These are phyloP conservation scores for Cladophialophora immunda DNA, from an alignment of 2,329 filamentous ascomycete species.

Conservation along the genomic window DNA sequence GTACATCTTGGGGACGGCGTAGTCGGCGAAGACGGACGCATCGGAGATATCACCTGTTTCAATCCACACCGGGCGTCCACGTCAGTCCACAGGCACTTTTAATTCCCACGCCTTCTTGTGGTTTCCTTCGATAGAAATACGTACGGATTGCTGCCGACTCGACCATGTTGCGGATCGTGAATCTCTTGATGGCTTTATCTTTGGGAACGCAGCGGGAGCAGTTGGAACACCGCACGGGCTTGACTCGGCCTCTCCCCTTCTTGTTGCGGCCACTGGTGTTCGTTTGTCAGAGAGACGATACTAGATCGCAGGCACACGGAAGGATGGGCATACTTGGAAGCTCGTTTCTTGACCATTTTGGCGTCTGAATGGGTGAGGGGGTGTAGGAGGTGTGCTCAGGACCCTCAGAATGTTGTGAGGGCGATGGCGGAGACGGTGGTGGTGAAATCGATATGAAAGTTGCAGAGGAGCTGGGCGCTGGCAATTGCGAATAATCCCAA, in stretches of 20 bases:
- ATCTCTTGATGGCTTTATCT: constrained; percentile 99
- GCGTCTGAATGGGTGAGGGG: not conserved
- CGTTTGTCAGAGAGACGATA: not conserved
- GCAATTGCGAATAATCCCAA: not conserved
- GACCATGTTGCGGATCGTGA: constrained; percentile 99
- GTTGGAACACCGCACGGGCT: constrained; percentile 95
- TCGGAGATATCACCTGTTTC: constrained; percentile 98
- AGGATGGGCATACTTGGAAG: constrained; percentile 70
- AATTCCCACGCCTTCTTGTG: not conserved
- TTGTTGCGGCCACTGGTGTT: constrained; percentile 92
- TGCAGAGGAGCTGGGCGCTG: not conserved
- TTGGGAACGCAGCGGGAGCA: constrained; percentile 93
- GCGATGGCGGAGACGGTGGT: not conserved
- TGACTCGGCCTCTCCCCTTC: constrained; percentile 95
- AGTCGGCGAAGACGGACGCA: constrained; percentile 98
- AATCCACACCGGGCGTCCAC: not conserved
- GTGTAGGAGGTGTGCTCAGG: not conserved
- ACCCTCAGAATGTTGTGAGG: not conserved
- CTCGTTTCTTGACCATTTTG: constrained; percentile 79
- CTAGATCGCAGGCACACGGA: not conserved
- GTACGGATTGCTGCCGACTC: constrained; percentile 99
- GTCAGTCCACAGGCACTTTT: not conserved
- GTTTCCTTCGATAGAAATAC: constrained; percentile 53
- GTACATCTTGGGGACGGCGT: constrained; percentile 99
- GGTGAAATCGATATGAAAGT: not conserved